Evolutionary conservation across 495 filamentous ascomycete genomes (phyloP).

Genomic region (Glonium stellatum): DNA sequence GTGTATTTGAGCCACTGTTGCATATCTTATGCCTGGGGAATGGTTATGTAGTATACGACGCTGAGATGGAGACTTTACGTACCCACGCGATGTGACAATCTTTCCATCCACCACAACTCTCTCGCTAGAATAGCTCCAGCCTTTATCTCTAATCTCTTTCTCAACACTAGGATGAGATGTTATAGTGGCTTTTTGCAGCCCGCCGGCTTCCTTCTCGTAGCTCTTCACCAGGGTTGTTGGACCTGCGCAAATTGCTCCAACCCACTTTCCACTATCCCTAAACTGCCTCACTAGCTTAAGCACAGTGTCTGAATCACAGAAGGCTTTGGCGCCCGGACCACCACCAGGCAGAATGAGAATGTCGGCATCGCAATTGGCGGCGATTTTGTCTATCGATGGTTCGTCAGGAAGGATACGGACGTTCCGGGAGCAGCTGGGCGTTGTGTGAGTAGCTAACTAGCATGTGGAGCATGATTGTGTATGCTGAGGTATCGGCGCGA

Average conservation of each 20-base stretch:
- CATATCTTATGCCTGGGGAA: too few species aligned
- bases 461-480: neutral
- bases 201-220: constrained; percentile 6
- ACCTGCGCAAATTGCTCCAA: constrained; percentile 30
- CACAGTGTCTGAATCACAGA: constrained; percentile 9
- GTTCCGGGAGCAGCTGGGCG: constrained; percentile 24
- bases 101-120: constrained; percentile 29
- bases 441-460: neutral
- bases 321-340: constrained; percentile 26
- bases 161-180: constrained; percentile 34
- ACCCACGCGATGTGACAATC: constrained; percentile 30
- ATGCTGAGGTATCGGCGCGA: neutral
- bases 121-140: constrained; percentile 31
- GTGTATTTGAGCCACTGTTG: too few species aligned
- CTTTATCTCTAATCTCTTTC: constrained; percentile 17
- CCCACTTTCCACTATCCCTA: constrained; percentile 15
- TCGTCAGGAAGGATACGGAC: constrained; percentile 30
- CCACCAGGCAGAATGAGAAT: constrained; percentile 33
- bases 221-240: constrained; percentile 30
- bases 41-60: neutral
- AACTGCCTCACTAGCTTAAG: constrained; percentile 21
- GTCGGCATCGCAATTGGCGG: constrained; percentile 12
- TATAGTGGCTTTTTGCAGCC: constrained; percentile 6
- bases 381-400: constrained; percentile 8
- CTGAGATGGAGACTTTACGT: constrained; percentile 17